Evolutionary conservation across 2,329 filamentous ascomycete species (phyloP).

Genomic region (Hymenotorrendiella dingleyae): DNA sequence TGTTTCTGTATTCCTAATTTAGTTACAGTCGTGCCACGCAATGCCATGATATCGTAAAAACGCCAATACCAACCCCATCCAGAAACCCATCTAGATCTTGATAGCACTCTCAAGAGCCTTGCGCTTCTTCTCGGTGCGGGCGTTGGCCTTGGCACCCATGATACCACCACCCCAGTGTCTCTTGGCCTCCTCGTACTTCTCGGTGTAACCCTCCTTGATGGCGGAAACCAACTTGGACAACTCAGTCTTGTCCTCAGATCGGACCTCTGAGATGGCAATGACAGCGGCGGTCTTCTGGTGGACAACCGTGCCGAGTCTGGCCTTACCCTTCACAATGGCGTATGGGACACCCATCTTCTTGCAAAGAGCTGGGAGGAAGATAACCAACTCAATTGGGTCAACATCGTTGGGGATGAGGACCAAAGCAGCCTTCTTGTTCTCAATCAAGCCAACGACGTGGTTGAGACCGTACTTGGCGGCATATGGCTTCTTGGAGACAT

Average conservation of each 20-base stretch:
- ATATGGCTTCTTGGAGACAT: constrained; percentile 99
- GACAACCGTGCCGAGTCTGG: constrained; percentile 94
- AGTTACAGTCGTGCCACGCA: constrained; percentile 25
- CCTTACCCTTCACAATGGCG: constrained; percentile 99
- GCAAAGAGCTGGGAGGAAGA: constrained; percentile 98
- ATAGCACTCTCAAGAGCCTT: constrained; percentile 92
- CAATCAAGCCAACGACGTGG: constrained; percentile 94
- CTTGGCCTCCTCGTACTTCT: constrained; percentile 88
- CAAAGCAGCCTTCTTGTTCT: constrained; percentile 99
- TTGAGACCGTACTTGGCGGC: constrained; percentile 99
- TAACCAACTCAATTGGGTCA: constrained; percentile 98
- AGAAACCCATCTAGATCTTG: constrained; percentile 74
- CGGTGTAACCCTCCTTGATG: constrained; percentile 96
- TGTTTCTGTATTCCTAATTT: constrained; percentile 25
- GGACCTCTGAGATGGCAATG: constrained; percentile 91
- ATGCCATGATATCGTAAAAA: constrained; percentile 32
- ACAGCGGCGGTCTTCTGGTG: constrained; percentile 99
- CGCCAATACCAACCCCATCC: constrained; percentile 20
- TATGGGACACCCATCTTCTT: constrained; percentile 99
- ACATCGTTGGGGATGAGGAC: constrained; percentile 99
- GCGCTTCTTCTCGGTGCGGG: constrained; percentile 57
- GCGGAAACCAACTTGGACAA: constrained; percentile 92
- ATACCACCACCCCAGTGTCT: constrained; percentile 99
- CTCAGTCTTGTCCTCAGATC: constrained; percentile 97
- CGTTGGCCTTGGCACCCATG: constrained; percentile 93